Base-by-base conservation (phyloP, 306 rosid species). In the Heteromeles arbutifolia region DNA sequence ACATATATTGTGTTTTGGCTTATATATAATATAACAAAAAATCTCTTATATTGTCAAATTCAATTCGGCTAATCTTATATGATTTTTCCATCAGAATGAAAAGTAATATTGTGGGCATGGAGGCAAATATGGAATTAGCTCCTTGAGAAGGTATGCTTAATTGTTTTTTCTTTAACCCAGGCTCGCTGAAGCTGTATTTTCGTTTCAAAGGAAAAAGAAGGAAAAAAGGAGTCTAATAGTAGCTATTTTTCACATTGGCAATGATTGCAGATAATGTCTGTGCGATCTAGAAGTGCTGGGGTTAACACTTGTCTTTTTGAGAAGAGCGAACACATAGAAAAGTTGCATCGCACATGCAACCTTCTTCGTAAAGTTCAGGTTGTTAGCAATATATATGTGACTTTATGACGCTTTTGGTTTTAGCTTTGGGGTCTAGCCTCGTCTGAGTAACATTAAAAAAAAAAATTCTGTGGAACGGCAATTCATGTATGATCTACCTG, bases 301-400 rank as follows among this genome's bases (percentile, higher is more conserved):
- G 98, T 94, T 66, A 94, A 94, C 72, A 85, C 90, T 81, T 92
- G 93, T 70, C 84, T 91, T 32, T 87, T 88, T 69, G 96, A 90
- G 81, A 93, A 89, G 83, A 89, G 98, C 80, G 97, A 93, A 79
- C 93, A 93, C 77, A 81, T 93, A 66, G 98, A 90, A 90, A 93
- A 90, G 78, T 81, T 90, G 81, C 96, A 93, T 78, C 87, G 85
- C 48, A 93, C 96, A 6, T 85, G 95, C 62, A 93, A 93, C 77
- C 98, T 93, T 81, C 93, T 93, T 78, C 95, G 95, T 54, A 93
- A 93, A 87, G 95, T 93, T 79, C 98, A 90, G 98, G 98, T 93
- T 19, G 37, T 58, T 53, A 31, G 53, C 37, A 61, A 24, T 59
- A 21, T 28, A 61, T 77, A 18, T 43, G 53, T 65, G 53, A 22